A percentile compares a stretch with the other conserved stretches of the same genome.
phyloP scores from a whole-genome alignment of 2,329 filamentous ascomycete genomes.

The Sordariomycetes sp. region DNA sequence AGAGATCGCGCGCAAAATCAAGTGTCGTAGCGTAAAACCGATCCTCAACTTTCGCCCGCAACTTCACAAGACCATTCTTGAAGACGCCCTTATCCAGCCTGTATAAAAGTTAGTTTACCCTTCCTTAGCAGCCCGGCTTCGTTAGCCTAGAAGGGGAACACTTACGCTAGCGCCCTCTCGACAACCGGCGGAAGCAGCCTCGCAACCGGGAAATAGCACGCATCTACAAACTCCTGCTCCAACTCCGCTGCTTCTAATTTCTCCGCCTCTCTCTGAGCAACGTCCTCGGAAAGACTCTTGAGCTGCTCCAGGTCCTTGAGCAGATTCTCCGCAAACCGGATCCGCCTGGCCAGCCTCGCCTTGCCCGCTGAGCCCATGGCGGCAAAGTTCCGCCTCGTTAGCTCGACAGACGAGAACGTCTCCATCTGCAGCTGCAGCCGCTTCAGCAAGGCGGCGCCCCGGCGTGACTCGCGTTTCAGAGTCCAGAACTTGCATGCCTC shows the following conservation, averaged over 20 bases:
- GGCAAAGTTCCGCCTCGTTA: slow-evolving; percentile 90
- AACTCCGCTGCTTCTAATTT: slow-evolving; percentile 70
- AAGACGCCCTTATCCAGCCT: slow-evolving; percentile 59
- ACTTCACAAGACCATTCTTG: slow-evolving; percentile 33
- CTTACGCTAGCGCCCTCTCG: slow-evolving; percentile 73
- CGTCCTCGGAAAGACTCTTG: slow-evolving; percentile 54
- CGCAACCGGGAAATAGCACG: slow-evolving; percentile 82
- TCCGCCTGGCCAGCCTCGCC: slow-evolving; percentile 65
- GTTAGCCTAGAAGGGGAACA: neutral
- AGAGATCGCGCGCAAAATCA: slow-evolving; percentile 45
- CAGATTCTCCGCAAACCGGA: slow-evolving; percentile 75
- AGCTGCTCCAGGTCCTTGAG: slow-evolving; percentile 70
- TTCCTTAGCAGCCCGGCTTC: slow-evolving; percentile 10
- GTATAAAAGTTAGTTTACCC: slow-evolving; percentile 22
- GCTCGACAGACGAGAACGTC: slow-evolving; percentile 93
- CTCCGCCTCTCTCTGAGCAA: slow-evolving; percentile 65
- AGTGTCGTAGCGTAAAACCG: slow-evolving; percentile 49
- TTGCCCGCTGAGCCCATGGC: slow-evolving; percentile 82
- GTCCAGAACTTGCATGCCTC: slow-evolving; percentile 98
- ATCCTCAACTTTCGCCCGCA: slow-evolving; percentile 41
- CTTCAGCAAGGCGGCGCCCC: slow-evolving; percentile 86
- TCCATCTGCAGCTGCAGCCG: slow-evolving; percentile 90
- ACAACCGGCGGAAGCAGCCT: slow-evolving; percentile 68
- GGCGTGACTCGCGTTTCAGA: slow-evolving; percentile 81
- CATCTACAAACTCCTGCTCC: slow-evolving; percentile 72